Conservation (phyloP, 441 rosid species). For the Cnidoscolus chayamansa region DNA sequence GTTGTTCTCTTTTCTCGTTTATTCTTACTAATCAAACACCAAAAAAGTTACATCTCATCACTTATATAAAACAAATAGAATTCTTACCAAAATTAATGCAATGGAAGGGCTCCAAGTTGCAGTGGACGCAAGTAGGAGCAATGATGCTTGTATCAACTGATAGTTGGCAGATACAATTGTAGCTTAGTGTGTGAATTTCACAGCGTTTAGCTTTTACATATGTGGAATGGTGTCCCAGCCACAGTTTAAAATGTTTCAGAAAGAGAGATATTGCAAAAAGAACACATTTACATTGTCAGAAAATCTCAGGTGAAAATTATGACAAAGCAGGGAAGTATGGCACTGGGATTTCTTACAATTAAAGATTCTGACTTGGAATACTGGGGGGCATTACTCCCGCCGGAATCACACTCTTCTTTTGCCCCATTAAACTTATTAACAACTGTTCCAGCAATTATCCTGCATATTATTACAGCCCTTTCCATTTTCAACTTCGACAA, state of each 20-base stretch:
- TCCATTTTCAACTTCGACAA: slow-evolving; percentile 27
- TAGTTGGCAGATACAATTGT: neutral
- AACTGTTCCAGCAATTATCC: slow-evolving; percentile 37
- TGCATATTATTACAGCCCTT: slow-evolving; percentile 41
- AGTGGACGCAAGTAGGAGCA: too few species aligned
- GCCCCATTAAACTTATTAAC: slow-evolving; percentile 19
- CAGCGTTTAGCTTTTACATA: too few species aligned
- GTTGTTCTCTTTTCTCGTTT: too few species aligned
- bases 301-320: slow-evolving; percentile 34
- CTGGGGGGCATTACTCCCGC: slow-evolving; percentile 16
- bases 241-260: too few species aligned
- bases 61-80: too few species aligned
- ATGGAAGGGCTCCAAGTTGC: too few species aligned
- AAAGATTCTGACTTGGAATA: slow-evolving; percentile 22
- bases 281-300: neutral
- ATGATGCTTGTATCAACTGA: neutral
- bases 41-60: too few species aligned
- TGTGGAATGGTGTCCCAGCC: too few species aligned
- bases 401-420: slow-evolving; percentile 21
- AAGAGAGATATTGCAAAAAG: neutral
- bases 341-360: slow-evolving; percentile 36
- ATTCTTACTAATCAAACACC: too few species aligned
- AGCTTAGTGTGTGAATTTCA: too few species aligned
- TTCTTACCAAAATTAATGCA: too few species aligned
- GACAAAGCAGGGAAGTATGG: slow-evolving; percentile 50